Conservation (phyloP, 306 rosid genomes). For the Prosopis cineraria region DNA sequence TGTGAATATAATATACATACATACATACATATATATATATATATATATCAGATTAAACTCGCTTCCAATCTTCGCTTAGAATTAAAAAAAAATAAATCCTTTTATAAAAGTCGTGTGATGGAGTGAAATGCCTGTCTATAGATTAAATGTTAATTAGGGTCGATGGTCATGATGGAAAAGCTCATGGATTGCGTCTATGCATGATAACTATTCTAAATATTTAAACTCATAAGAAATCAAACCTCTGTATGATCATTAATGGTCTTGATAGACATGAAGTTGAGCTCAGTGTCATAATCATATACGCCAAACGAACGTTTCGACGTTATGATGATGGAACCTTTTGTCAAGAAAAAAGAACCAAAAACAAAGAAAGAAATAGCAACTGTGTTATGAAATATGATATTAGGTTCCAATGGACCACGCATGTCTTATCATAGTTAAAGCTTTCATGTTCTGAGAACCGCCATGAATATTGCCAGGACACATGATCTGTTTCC, state of each 20-base stretch:
- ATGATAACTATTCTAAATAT: constrained; percentile 5
- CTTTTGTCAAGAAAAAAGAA: not conserved
- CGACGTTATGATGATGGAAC: constrained; percentile 1
- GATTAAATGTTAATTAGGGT: constrained; percentile 6
- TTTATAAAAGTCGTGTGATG: constrained; percentile 20
- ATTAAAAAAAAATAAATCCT: not conserved
- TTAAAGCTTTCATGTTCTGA: constrained; percentile 4
- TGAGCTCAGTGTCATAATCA: constrained; percentile 5
- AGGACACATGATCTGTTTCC: not conserved
- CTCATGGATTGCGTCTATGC: constrained; percentile 18
- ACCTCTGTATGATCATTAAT: constrained; percentile 12
- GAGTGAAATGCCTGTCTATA: not conserved
- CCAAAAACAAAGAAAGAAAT: not conserved
- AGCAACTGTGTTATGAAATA: not conserved
- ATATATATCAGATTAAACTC: not conserved
- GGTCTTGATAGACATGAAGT: not conserved
- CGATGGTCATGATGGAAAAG: constrained; percentile 36
- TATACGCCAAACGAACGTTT: constrained; percentile 15
- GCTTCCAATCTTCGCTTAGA: not conserved
- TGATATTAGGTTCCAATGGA: too few relatives aligned
- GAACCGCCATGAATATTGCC: too few relatives aligned
- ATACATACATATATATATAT: too few relatives aligned
- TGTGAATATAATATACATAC: not conserved
- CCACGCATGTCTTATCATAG: constrained; percentile 5
- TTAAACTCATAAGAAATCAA: not conserved